These are phyloP conservation scores for Penicillium chermesinum DNA, from an alignment of 495 filamentous ascomycete species.

Conservation along the genomic window DNA sequence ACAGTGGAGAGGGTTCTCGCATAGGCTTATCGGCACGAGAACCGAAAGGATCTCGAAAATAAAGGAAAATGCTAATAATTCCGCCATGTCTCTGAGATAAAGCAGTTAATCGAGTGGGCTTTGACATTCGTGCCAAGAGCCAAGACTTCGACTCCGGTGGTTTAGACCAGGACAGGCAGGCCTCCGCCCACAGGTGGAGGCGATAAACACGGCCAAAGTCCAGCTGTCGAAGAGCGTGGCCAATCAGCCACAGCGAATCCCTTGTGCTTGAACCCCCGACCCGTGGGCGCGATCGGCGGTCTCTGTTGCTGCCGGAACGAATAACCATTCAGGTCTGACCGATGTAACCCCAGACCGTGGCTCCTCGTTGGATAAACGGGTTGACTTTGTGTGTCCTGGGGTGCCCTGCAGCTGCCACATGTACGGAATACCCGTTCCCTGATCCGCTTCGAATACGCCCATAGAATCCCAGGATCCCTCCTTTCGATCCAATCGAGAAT, in stretches of 20 bases:
- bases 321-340: slow-evolving; percentile 7
- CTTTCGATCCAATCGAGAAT: too few relatives aligned
- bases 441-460: too few relatives aligned
- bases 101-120: too few relatives aligned
- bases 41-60: slow-evolving; percentile 18
- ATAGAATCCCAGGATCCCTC: too few relatives aligned
- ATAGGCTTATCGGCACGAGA: slow-evolving; percentile 17
- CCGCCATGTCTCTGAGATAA: too few relatives aligned
- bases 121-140: too few relatives aligned
- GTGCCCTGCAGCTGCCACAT: background rate
- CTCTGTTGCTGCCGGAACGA: slow-evolving; percentile 2
- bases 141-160: slow-evolving; percentile 3
- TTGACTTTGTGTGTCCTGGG: too few relatives aligned
- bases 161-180: background rate
- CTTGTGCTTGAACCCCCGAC: background rate
- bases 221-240: background rate
- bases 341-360: slow-evolving; percentile 36
- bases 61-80: slow-evolving; percentile 1
- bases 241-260: slow-evolving; percentile 10
- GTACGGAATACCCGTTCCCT: too few relatives aligned
- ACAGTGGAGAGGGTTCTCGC: slow-evolving; percentile 14
- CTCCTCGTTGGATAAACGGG: too few relatives aligned
- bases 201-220: background rate
- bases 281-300: slow-evolving; percentile 24
- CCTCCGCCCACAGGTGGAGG: background rate